Evolutionary conservation across 331 rosid genomes (phyloP).

Genomic region (Spiraea crenata): DNA sequence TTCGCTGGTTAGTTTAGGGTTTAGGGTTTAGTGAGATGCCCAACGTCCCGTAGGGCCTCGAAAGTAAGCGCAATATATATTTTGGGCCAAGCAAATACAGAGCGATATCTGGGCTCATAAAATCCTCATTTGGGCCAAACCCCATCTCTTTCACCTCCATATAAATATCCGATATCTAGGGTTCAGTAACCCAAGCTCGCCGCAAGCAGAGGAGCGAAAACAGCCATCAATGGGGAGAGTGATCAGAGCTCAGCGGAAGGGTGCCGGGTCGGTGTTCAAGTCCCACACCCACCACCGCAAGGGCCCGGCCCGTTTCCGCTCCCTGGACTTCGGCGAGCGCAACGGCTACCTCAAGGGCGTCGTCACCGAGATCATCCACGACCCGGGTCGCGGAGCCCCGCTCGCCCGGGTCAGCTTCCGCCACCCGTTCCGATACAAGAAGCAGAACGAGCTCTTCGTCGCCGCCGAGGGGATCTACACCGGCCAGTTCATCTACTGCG

Average conservation of each 20-base stretch:
- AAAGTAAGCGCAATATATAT: no score
- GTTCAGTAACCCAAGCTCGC: no score
- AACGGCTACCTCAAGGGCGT: constrained; percentile 24
- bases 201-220: no score
- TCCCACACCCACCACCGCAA: constrained; percentile 27
- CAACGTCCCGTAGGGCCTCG: no score
- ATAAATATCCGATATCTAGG: no score
- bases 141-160: no score
- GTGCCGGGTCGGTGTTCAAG: constrained; percentile 17
- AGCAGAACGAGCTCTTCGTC: constrained; percentile 21
- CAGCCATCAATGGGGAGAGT: constrained; percentile 6
- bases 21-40: no score
- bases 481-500: constrained; percentile 15
- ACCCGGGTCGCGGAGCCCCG: constrained; percentile 13
- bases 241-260: constrained; percentile 19
- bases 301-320: constrained; percentile 20
- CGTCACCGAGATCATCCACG: constrained; percentile 21
- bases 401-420: constrained; percentile 22
- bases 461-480: constrained; percentile 20
- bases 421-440: constrained; percentile 20
- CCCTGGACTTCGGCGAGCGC: constrained; percentile 21
- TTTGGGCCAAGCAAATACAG: no score
- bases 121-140: no score
- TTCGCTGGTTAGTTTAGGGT: no score
- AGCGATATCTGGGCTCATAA: no score